Percentiles rank a stretch among this genome's conserved stretches.
phyloP scores from a whole-genome alignment of 352 stramenopile species.

The Chrysophaeum taylorii region DNA sequence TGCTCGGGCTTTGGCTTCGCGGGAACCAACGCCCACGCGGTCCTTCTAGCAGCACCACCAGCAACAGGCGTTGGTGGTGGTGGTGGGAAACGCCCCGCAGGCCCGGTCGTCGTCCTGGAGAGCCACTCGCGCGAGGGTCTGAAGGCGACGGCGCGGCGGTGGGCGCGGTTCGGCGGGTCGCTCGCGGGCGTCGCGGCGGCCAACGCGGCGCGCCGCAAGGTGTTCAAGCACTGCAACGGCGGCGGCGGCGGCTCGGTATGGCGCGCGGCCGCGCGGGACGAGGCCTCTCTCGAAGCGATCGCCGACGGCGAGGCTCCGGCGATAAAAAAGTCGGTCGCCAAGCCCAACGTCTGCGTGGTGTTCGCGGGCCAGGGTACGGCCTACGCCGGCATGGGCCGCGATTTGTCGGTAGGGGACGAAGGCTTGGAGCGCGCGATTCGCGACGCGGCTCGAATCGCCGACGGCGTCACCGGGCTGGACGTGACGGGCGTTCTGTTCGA shows the following conservation, averaged over 20 bases:
- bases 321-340: neutral
- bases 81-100: neutral
- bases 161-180: neutral
- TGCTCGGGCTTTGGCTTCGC: slow-evolving; percentile 21
- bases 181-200: neutral
- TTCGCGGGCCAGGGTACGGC: slow-evolving; percentile 3
- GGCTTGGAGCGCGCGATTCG: neutral
- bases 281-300: neutral
- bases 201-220: neutral
- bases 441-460: neutral
- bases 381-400: slow-evolving; percentile 1
- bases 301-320: neutral
- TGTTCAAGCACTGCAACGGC: neutral
- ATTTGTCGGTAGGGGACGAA: neutral
- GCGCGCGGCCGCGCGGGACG: neutral
- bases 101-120: neutral
- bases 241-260: neutral
- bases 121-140: neutral
- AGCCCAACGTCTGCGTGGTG: neutral
- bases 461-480: neutral
- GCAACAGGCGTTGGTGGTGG: neutral
- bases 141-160: neutral
- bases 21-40: slow-evolving; percentile 21
- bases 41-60: slow-evolving; percentile 5
- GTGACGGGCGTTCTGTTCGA: neutral